phyloP scores from a whole-genome alignment of 2,329 filamentous ascomycete genomes.

The Zymoseptoria ardabiliae region DNA sequence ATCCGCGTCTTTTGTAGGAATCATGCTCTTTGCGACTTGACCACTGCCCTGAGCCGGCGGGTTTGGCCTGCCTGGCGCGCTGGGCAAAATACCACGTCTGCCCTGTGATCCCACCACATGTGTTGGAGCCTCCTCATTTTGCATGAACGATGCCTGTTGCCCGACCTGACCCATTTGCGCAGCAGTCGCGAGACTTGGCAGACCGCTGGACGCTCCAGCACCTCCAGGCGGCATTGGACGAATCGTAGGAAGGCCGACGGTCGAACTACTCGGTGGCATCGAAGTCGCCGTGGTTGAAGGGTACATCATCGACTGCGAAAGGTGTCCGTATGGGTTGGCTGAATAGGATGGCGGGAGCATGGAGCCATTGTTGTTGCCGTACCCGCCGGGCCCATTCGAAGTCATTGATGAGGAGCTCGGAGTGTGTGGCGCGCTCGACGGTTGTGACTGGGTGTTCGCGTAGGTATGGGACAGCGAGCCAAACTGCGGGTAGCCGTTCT shows the following conservation, averaged over 20 bases:
- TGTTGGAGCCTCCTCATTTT: slow-evolving; percentile 52
- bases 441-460: slow-evolving; percentile 26
- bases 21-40: slow-evolving; percentile 61
- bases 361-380: slow-evolving; percentile 21
- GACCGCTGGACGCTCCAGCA: slow-evolving; percentile 27
- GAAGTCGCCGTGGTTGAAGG: slow-evolving; percentile 27
- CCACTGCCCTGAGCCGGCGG: slow-evolving; percentile 62
- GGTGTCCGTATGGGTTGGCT: slow-evolving; percentile 21
- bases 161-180: slow-evolving; percentile 22
- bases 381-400: slow-evolving; percentile 21
- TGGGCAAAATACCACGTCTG: slow-evolving; percentile 82
- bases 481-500: slow-evolving; percentile 29
- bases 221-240: slow-evolving; percentile 36
- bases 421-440: slow-evolving; percentile 29
- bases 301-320: slow-evolving; percentile 26
- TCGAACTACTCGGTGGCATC: slow-evolving; percentile 19
- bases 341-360: slow-evolving; percentile 31
- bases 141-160: slow-evolving; percentile 31
- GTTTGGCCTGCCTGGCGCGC: slow-evolving; percentile 76
- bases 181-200: slow-evolving; percentile 31
- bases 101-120: slow-evolving; percentile 95
- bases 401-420: slow-evolving; percentile 26
- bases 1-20: slow-evolving; percentile 90
- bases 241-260: slow-evolving; percentile 32
- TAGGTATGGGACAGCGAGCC: slow-evolving; percentile 29